These are phyloP conservation scores for Bertia moriformis DNA, from an alignment of 2,329 filamentous ascomycete species.

Conservation along the genomic window DNA sequence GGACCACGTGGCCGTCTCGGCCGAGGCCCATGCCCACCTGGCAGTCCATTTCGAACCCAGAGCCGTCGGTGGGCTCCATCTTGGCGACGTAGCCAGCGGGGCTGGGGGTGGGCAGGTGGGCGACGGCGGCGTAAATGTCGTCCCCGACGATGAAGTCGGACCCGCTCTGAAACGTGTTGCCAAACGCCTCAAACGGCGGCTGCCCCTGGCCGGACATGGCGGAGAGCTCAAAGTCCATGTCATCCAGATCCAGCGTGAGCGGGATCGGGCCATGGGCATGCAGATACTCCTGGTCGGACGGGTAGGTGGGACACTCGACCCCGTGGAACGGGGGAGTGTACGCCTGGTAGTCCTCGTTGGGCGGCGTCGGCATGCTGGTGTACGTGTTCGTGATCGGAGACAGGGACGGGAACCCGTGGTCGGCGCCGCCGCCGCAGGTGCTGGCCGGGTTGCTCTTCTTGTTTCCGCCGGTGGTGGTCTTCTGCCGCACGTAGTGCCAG, in stretches of 20 bases:
- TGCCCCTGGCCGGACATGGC: conserved; percentile 28
- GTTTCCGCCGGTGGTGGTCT: conserved; percentile 84
- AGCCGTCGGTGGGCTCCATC: conserved; percentile 17
- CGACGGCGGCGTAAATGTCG: conserved; percentile 44
- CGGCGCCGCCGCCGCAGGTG: conserved; percentile 32
- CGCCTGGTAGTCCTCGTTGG: conserved; percentile 28
- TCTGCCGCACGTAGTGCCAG: conserved; percentile 81
- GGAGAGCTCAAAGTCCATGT: conserved; percentile 19
- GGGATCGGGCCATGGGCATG: not conserved
- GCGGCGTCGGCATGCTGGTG: conserved; percentile 40
- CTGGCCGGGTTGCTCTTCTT: conserved; percentile 39
- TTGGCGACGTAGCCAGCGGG: conserved; percentile 23
- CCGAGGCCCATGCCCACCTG: no score
- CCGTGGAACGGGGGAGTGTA: no score
- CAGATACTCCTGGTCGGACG: conserved; percentile 25
- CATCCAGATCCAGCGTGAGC: not conserved
- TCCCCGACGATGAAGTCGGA: conserved; percentile 44
- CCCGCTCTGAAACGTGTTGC: conserved; percentile 37
- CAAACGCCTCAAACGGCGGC: conserved; percentile 22
- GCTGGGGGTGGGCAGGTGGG: conserved; percentile 37
- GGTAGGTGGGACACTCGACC: conserved; percentile 33
- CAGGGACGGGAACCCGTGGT: conserved; percentile 44
- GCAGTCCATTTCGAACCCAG: conserved; percentile 6
- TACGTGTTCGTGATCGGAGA: conserved; percentile 47
- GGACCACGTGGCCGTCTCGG: conserved; percentile 26